These are phyloP conservation scores for Botrytis byssoidea DNA, from an alignment of 2,329 filamentous ascomycete genomes.

Conservation along the genomic window DNA sequence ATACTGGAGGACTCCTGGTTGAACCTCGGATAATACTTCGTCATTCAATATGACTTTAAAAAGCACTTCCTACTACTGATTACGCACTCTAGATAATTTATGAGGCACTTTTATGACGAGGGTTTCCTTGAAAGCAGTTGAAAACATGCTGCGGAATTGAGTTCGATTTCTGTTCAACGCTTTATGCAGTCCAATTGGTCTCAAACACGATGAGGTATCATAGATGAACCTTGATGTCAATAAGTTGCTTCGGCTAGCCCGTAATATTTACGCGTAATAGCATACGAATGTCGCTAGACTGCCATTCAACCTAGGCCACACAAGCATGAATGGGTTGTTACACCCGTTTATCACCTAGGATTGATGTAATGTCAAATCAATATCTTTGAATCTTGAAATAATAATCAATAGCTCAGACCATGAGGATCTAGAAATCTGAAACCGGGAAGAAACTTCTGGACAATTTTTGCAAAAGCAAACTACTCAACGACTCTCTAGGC, in stretches of 20 bases:
- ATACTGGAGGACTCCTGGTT: too few species aligned
- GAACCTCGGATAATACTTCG: neutral
- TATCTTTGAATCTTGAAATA: neutral
- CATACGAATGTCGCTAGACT: neutral
- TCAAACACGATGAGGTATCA: neutral
- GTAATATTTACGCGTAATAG: neutral
- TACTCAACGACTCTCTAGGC: neutral
- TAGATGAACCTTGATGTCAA: neutral
- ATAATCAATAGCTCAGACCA: neutral
- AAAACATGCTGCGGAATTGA: neutral
- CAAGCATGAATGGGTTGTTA: neutral
- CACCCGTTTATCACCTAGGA: neutral
- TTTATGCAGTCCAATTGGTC: neutral
- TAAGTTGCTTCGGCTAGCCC: neutral
- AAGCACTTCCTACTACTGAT: neutral
- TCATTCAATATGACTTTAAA: neutral
- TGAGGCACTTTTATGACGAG: neutral
- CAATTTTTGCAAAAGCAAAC: neutral
- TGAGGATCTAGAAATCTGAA: neutral
- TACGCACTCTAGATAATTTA: neutral
- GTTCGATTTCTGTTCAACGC: neutral
- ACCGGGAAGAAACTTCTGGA: neutral
- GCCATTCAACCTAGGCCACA: neutral
- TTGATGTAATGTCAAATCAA: neutral
- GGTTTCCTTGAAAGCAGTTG: neutral